phyloP scores from a whole-genome alignment of 75 land plant genomes.

The Ceratopteris richardii region DNA sequence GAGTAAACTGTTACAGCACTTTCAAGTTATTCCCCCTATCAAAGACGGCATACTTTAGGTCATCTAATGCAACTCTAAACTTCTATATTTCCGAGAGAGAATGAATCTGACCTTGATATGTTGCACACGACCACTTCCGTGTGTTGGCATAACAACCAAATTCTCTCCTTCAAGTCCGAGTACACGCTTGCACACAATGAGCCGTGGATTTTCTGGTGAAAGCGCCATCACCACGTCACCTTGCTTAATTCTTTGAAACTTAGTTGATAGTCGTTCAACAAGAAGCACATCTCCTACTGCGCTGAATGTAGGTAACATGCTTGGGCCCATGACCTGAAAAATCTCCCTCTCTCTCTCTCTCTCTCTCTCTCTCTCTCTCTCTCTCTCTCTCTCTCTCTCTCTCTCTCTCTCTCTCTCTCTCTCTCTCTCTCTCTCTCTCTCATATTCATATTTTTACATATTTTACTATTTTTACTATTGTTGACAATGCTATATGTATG shows the following conservation, averaged over 20 bases:
- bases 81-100: background rate
- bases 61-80: background rate
- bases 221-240: slow-evolving; percentile 70
- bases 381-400: background rate
- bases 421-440: background rate
- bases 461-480: no score
- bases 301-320: slow-evolving; percentile 84
- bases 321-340: slow-evolving; percentile 58
- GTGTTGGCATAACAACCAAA: slow-evolving; percentile 26
- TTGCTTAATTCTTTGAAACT: slow-evolving; percentile 30
- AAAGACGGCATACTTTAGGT: no score
- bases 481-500: no score
- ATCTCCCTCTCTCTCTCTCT: background rate
- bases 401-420: background rate
- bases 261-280: slow-evolving; percentile 43
- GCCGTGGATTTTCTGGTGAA: slow-evolving; percentile 64
- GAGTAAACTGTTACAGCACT: no score
- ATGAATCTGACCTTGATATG: background rate
- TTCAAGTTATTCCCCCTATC: no score
- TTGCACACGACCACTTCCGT: slow-evolving; percentile 5
- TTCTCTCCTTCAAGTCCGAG: slow-evolving; percentile 67
- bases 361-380: background rate
- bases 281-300: slow-evolving; percentile 54
- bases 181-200: slow-evolving; percentile 53
- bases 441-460: no score